Percentiles rank a stretch among this genome's conserved stretches.
Conservation (phyloP, 148 eudicot species). For the Camellia japonica region DNA sequence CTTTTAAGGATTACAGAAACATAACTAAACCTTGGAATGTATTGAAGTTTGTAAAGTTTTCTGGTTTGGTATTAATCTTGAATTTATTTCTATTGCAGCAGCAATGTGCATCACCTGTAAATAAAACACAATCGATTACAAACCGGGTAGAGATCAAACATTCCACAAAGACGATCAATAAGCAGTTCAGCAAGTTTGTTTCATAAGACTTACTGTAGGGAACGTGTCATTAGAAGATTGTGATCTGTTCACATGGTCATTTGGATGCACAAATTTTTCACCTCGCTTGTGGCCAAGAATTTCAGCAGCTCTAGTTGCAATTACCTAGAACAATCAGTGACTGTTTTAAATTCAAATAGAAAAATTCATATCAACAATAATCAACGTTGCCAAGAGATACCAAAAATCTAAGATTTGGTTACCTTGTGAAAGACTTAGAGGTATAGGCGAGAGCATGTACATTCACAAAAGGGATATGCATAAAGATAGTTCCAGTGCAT, state of each 20-base stretch:
- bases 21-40: constrained; percentile 62
- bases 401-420: neutral
- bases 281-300: constrained; percentile 95
- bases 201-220: constrained; percentile 68
- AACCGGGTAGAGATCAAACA: constrained; percentile 4
- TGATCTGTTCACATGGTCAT: constrained; percentile 97
- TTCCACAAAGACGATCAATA: neutral
- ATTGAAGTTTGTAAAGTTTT: constrained; percentile 75
- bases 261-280: constrained; percentile 92
- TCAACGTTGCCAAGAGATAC: neutral
- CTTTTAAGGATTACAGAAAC: neutral
- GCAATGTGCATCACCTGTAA: constrained; percentile 96
- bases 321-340: constrained; percentile 41
- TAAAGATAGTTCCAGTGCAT: neutral
- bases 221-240: constrained; percentile 99
- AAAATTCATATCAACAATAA: no score
- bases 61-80: constrained; percentile 81
- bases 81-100: constrained; percentile 85
- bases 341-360: no score
- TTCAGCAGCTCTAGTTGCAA: constrained; percentile 93
- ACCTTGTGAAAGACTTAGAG: neutral
- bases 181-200: neutral
- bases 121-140: constrained; percentile 20
- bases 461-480: neutral
- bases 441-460: neutral